Conservation (phyloP, 2,329 filamentous ascomycete genomes). For the Parascedosporium putredinis region DNA sequence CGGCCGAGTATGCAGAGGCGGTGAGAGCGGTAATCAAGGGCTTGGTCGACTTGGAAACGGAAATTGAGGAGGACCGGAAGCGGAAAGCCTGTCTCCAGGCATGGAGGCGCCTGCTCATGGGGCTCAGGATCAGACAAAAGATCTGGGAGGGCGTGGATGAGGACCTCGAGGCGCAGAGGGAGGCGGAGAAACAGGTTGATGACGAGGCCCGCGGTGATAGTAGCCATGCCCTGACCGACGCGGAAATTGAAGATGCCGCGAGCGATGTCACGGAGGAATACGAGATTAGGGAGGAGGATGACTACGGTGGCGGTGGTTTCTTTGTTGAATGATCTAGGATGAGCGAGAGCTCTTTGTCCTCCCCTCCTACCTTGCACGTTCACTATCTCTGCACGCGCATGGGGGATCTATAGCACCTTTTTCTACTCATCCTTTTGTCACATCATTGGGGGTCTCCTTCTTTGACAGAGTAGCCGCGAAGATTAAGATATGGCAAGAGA, state of each 20-base stretch:
- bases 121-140: constrained; percentile 63
- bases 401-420: too few relatives aligned
- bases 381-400: too few relatives aligned
- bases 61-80: constrained; percentile 57
- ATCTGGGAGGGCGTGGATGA: constrained; percentile 29
- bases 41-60: constrained; percentile 54
- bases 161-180: background rate
- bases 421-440: too few relatives aligned
- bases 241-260: constrained; percentile 24
- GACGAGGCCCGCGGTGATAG: constrained; percentile 26
- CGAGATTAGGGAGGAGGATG: constrained; percentile 30
- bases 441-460: too few relatives aligned
- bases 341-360: too few relatives aligned
- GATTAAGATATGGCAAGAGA: too few relatives aligned
- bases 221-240: constrained; percentile 19
- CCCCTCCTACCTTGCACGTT: too few relatives aligned
- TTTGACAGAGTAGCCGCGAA: too few relatives aligned
- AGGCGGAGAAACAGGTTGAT: background rate
- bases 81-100: constrained; percentile 64
- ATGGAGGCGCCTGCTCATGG: constrained; percentile 59
- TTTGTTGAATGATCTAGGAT: constrained; percentile 23
- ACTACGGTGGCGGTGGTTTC: constrained; percentile 36
- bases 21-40: constrained; percentile 58
- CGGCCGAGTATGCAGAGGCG: constrained; percentile 60
- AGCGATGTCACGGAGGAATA: constrained; percentile 34